Conservation (phyloP, 192 early-diverging fungal genomes). For the Umbelopsis sp. region DNA sequence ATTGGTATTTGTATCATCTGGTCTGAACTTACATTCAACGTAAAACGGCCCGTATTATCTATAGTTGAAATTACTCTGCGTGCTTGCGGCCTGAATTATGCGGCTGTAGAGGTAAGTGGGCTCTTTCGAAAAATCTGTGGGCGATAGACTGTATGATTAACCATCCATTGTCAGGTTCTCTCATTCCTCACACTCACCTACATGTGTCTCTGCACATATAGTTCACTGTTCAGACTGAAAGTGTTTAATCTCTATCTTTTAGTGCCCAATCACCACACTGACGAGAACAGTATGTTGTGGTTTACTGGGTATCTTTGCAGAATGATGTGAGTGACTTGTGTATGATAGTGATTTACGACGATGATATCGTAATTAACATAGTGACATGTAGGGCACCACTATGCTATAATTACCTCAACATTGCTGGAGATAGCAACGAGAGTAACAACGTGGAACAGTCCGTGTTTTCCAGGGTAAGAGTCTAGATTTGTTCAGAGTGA, state of each 20-base stretch:
- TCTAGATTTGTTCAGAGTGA: background rate
- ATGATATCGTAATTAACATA: constrained; percentile 42
- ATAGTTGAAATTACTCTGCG: constrained; percentile 70
- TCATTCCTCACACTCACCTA: constrained; percentile 80
- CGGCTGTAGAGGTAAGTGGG: constrained; percentile 59
- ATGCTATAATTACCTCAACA: constrained; percentile 93
- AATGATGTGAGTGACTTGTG: constrained; percentile 54
- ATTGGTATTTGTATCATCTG: constrained; percentile 80
- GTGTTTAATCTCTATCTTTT: constrained; percentile 88
- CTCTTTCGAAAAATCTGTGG: background rate
- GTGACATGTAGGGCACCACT: constrained; percentile 59
- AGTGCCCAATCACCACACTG: constrained; percentile 92
- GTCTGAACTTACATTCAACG: constrained; percentile 93
- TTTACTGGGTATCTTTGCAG: constrained; percentile 91
- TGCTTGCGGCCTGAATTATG: constrained; percentile 57
- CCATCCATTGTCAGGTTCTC: constrained; percentile 52
- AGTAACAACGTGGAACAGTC: constrained; percentile 38
- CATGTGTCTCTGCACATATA: constrained; percentile 94
- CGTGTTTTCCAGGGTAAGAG: constrained; percentile 51
- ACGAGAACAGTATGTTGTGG: constrained; percentile 89
- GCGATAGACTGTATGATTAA: background rate
- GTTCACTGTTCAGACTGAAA: constrained; percentile 86
- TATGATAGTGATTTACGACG: constrained; percentile 31
- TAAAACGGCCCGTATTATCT: constrained; percentile 65
- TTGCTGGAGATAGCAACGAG: constrained; percentile 45